These are phyloP conservation scores for Marvania coccoides DNA, from an alignment of 139 green algal genomes.

Conservation along the genomic window DNA sequence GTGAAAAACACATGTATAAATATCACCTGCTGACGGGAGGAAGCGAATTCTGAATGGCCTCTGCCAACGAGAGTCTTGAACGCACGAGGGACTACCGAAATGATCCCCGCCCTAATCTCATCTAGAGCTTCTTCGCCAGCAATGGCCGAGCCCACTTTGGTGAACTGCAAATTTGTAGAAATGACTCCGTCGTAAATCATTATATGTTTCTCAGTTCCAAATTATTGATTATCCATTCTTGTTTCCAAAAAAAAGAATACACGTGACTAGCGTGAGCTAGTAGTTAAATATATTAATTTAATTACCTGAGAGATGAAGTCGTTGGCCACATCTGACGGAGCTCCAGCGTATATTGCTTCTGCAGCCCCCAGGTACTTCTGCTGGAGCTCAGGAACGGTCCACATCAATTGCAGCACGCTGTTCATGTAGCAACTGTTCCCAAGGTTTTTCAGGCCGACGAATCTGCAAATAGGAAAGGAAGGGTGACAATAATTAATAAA, in stretches of 20 bases:
- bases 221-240: too few species aligned
- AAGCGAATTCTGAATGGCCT: conserved; percentile 86
- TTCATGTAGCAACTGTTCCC: conserved; percentile 98
- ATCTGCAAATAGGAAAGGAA: conserved; percentile 10
- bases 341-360: conserved; percentile 38
- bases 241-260: too few species aligned
- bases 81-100: conserved; percentile 58
- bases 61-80: conserved; percentile 84
- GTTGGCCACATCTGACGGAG: conserved; percentile 34
- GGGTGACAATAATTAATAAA: not conserved
- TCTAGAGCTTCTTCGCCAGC: conserved; percentile 17
- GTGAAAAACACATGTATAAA: not conserved
- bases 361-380: conserved; percentile 48
- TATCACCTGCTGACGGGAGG: conserved; percentile 53
- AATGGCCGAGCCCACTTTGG: conserved; percentile 70
- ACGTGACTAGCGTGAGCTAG: not conserved
- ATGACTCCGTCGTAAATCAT: too few species aligned
- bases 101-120: conserved; percentile 1
- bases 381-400: conserved; percentile 60
- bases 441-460: conserved; percentile 90
- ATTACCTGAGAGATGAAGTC: conserved; percentile 77
- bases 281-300: too few species aligned
- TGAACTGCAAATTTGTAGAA: too few species aligned
- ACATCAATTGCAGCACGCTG: conserved; percentile 77
- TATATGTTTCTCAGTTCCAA: too few species aligned